A percentile compares a stretch with the other conserved stretches of the same genome.
Evolutionary conservation across 805 yeast genomes (phyloP).

Genomic region (Lachancea cidri): DNA sequence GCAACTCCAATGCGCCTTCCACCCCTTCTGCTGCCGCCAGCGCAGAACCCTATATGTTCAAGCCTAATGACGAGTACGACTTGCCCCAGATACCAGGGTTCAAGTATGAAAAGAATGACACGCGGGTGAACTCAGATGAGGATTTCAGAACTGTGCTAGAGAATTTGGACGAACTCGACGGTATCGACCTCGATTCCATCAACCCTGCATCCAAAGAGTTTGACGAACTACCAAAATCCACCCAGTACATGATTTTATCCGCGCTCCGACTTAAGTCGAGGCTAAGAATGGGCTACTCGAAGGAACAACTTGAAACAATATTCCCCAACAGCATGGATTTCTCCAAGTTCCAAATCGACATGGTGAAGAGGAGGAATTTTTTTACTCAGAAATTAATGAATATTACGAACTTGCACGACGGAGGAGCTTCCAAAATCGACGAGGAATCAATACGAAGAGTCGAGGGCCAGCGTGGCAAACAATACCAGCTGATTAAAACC

Average conservation of each 20-base stretch:
- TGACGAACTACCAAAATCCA: conserved; percentile 65
- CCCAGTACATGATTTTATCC: conserved; percentile 84
- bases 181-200: conserved; percentile 61
- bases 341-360: conserved; percentile 85
- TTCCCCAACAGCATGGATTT: conserved; percentile 88
- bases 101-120: conserved; percentile 51
- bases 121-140: conserved; percentile 59
- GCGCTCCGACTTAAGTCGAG: conserved; percentile 80
- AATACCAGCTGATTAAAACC: conserved; percentile 68
- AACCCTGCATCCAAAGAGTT: conserved; percentile 85
- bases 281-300: conserved; percentile 89
- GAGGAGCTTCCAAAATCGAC: conserved; percentile 33
- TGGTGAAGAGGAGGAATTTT: conserved; percentile 87
- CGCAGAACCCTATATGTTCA: conserved; percentile 34
- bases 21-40: conserved; percentile 23
- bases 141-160: conserved; percentile 60
- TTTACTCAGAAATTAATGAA: conserved; percentile 84
- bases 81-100: conserved; percentile 65
- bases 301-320: conserved; percentile 75
- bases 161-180: conserved; percentile 57
- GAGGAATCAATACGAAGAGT: conserved; percentile 43
- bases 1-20: neutral
- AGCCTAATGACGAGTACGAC: conserved; percentile 73
- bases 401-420: conserved; percentile 71
- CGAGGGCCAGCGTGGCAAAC: conserved; percentile 76